Conservation (phyloP, 208 protist species). For the Wallacemonas sp. region DNA sequence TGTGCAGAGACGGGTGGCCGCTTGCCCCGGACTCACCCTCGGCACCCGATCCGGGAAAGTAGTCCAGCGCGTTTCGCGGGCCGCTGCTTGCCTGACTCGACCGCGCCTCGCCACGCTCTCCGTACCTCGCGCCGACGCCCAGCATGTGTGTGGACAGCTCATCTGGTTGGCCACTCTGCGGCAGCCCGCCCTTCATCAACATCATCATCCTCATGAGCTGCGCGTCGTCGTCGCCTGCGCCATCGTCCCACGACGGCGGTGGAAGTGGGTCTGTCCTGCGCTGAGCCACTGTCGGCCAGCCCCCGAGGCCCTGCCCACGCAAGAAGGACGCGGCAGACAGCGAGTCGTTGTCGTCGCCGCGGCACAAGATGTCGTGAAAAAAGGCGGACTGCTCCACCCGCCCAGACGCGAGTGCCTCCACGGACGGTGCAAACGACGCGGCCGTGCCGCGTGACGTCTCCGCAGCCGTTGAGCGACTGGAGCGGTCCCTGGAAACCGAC, state of each 20-base stretch:
- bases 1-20: not conserved
- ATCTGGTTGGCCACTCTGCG: no score
- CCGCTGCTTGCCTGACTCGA: not conserved
- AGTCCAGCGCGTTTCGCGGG: constrained; percentile 5
- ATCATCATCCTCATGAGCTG: no score
- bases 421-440: not conserved
- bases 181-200: no score
- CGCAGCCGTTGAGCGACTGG: not conserved
- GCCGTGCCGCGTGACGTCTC: no score
- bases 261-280: no score
- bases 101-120: no score
- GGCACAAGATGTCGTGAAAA: constrained; percentile 3
- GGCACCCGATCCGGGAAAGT: not conserved
- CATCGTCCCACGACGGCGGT: no score
- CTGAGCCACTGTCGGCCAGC: not conserved
- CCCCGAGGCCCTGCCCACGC: not conserved
- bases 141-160: no score
- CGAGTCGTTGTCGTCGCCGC: not conserved
- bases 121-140: no score
- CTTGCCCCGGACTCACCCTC: not conserved
- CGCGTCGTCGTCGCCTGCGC: no score
- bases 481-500: not conserved
- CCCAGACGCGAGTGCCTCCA: not conserved
- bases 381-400: constrained; percentile 7
- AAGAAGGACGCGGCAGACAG: constrained; percentile 3